These are phyloP conservation scores for Fusarium paranaense DNA, from an alignment of 2,329 filamentous ascomycete genomes.

Conservation along the genomic window DNA sequence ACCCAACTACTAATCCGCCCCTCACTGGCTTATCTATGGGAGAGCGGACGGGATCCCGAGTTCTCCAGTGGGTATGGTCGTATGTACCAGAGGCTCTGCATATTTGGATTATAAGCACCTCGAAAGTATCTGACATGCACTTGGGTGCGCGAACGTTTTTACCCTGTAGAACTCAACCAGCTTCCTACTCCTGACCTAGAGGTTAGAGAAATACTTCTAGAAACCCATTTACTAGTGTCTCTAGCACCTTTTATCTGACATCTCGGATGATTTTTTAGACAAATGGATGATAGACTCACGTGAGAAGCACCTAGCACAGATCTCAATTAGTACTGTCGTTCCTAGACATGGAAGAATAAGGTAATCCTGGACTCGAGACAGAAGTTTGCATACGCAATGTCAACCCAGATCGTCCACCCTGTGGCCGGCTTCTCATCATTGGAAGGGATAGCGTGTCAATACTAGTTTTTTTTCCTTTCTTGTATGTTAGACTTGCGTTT, in stretches of 20 bases:
- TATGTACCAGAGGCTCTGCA: accelerated
- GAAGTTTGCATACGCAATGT: too few relatives aligned
- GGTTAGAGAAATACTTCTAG: too few relatives aligned
- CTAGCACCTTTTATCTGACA: background rate
- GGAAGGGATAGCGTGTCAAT: background rate
- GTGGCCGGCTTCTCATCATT: background rate
- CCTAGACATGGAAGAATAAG: background rate
- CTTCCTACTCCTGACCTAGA: too few relatives aligned
- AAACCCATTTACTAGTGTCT: too few relatives aligned
- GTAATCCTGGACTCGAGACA: too few relatives aligned
- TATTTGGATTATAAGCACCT: background rate
- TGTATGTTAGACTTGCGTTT: background rate
- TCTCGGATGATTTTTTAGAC: background rate
- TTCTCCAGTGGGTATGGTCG: background rate
- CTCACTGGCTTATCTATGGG: too few relatives aligned
- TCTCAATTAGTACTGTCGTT: background rate
- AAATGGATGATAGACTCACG: background rate
- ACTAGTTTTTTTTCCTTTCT: background rate
- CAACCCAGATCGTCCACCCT: background rate
- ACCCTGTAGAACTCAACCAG: too few relatives aligned
- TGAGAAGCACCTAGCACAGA: background rate
- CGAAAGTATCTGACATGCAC: too few relatives aligned
- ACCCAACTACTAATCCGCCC: too few relatives aligned
- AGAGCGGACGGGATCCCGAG: background rate
- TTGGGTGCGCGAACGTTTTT: too few relatives aligned